Evolutionary conservation across 257 asterid species (phyloP), one percentile per base, ranked within the genome.

Genomic region (Phtheirospermum japonicum): DNA sequence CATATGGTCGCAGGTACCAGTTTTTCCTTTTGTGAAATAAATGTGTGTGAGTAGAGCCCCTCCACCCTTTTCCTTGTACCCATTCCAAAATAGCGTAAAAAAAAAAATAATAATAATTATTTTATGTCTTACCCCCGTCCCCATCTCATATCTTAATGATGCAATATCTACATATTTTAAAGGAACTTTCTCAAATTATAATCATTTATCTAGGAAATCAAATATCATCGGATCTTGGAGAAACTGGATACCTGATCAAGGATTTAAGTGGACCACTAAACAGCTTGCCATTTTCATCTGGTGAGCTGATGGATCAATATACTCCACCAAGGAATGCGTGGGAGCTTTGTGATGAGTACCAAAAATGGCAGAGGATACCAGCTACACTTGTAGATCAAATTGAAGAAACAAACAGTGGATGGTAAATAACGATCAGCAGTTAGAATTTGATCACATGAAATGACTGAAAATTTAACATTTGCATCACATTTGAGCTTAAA

Each of bases 261-360:
- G 71, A 30, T 68, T 61, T 71, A 32, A 55, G 69, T 57, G 83
- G 69, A 46, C 75, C 75, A 48, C 58, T 48, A 43, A 66, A 53
- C 40, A 68, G 54, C 62, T 71, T 61, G 56, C 68, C 63, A 48
- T 49, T 71, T 34, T 71, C 65, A 51, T 70, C 67, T 57, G 55
- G 64, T 65, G 81, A 57, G 72, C 55, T 53, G 50, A 71, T 28
- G 52, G 80, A 66, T 66, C 74, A 76, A 64, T 13, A 37, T 45
- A 70, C 65, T 45, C 69, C 63, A 28, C 74, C 70, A 13, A 79
- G 80, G 71, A 80, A 77, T 69, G 97, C 95, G 16, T 90, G 97
- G 97, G 97, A 83, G 61, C 88, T 82, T 64, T 90, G 97, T 78
- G 97, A 90, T 45, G 84, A 75, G 71, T 90, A 95, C 80, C 72